Evolutionary conservation across 495 filamentous ascomycete genomes (phyloP), one percentile per base, ranked within the genome.

Genomic region (Talaromyces wortmannii): DNA sequence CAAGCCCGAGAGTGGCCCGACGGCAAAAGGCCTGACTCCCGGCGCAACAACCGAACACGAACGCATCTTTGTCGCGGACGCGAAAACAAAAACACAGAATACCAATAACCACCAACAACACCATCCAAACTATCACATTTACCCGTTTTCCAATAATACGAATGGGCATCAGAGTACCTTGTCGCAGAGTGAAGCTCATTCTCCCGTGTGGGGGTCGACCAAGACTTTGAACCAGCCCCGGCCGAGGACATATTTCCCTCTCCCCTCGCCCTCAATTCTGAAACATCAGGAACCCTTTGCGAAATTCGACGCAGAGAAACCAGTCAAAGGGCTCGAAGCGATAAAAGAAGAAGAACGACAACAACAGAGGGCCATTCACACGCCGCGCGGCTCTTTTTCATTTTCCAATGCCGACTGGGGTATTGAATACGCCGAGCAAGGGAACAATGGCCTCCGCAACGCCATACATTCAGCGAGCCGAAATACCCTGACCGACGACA

Each of bases 381-480:
- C 55, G 77, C 74, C 57, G 80, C 86, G 64, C 74, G 79, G 17
- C 76, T 81, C 62, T 77, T 83, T 33, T 81, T 56, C 55, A 13
- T 56, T 87, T 57, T 82, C 83, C 12, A 67, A 78, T 54, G 79
- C 81, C 31, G 76, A 83, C 58, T 96, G 90, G 89, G 83, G 76
- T 16, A 78, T 95, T 36, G 89, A 88, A 57, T 80, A 83, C 50
- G 87, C 89, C 1, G 84, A 92, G 51, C 89, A 92, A 67, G 91
- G 90, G 53, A 94, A 95, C 68, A 89, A 89, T 13, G 91, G 89
- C 48, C 79, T 96, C 17, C 81, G 84, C 50, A 96, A 95, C 65
- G 90, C 91, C 3, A 79, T 92, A 13, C 78, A 83, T 59, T 89
- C 90, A 7, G 87, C 85, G 5, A 74, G 79, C 40, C 71, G 85